These are phyloP conservation scores for Mycena albidolilacea DNA, from an alignment of 768 basidiomycete species.

Conservation along the genomic window DNA sequence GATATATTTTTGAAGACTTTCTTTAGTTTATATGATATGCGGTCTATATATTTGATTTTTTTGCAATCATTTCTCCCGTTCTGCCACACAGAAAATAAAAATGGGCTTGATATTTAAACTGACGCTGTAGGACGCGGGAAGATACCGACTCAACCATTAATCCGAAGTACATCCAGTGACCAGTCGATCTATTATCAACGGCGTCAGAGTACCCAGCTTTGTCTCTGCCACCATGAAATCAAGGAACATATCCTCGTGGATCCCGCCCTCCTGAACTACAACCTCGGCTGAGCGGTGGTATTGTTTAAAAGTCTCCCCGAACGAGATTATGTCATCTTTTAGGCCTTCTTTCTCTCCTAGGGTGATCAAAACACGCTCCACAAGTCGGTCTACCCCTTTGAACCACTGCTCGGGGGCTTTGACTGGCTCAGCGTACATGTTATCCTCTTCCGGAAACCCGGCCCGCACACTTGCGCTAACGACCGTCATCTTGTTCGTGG, in stretches of 20 bases:
- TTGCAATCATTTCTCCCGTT: no score
- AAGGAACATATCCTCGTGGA: slow-evolving; percentile 39
- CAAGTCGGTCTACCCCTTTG: slow-evolving; percentile 42
- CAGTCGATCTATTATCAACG: slow-evolving; percentile 30
- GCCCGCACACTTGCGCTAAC: slow-evolving; percentile 40
- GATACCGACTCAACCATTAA: no score
- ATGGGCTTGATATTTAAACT: no score
- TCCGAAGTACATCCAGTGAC: neutral
- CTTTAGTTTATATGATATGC: no score
- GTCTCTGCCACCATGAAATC: slow-evolving; percentile 37
- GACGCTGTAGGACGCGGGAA: no score
- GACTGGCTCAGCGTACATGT: slow-evolving; percentile 45
- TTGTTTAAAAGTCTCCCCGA: slow-evolving; percentile 37
- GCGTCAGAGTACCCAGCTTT: slow-evolving; percentile 32
- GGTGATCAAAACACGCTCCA: slow-evolving; percentile 47
- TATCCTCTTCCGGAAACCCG: slow-evolving; percentile 34
- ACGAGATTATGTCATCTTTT: slow-evolving; percentile 46
- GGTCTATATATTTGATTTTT: no score
- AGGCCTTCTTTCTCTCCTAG: slow-evolving; percentile 48
- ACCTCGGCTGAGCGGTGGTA: slow-evolving; percentile 32
- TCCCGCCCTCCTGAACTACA: slow-evolving; percentile 37
- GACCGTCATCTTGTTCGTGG: slow-evolving; percentile 27
- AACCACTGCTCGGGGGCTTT: slow-evolving; percentile 50
- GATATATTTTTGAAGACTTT: no score
- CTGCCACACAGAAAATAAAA: no score